These are phyloP conservation scores for Botryotinia convoluta DNA, from an alignment of 2,329 filamentous ascomycete genomes.

Conservation along the genomic window DNA sequence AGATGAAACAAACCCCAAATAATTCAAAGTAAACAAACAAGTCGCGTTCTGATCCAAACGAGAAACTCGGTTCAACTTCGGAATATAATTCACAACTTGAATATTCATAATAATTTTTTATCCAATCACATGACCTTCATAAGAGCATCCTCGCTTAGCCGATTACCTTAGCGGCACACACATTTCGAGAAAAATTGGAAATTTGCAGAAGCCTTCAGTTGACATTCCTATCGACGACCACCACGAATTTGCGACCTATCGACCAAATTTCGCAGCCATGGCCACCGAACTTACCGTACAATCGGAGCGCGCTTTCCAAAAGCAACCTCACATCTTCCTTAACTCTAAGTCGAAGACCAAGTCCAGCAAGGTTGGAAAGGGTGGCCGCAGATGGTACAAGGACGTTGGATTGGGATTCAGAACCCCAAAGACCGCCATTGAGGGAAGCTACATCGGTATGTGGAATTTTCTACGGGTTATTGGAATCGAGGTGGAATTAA, in stretches of 20 bases:
- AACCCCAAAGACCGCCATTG: slow-evolving; percentile 97
- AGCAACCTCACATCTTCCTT: slow-evolving; percentile 99
- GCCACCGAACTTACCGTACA: slow-evolving; percentile 99
- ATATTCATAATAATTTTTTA: neutral
- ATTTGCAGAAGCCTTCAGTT: slow-evolving; percentile 22
- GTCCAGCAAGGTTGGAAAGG: slow-evolving; percentile 84
- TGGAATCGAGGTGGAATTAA: neutral
- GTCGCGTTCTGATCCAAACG: slow-evolving; percentile 11
- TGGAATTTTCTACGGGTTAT: slow-evolving; percentile 37
- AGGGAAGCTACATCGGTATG: slow-evolving; percentile 98
- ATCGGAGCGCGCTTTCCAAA: slow-evolving; percentile 99
- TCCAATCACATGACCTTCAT: slow-evolving; percentile 16
- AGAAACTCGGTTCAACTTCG: slow-evolving; percentile 3
- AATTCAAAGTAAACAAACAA: slow-evolving; percentile 25
- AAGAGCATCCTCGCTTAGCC: slow-evolving; percentile 22
- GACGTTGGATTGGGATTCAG: slow-evolving; percentile 99
- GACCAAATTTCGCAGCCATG: slow-evolving; percentile 54
- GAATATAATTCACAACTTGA: neutral
- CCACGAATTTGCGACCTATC: slow-evolving; percentile 35
- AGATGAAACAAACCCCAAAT: slow-evolving; percentile 25
- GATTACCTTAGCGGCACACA: slow-evolving; percentile 25
- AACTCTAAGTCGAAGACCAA: slow-evolving; percentile 92
- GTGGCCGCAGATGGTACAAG: slow-evolving; percentile 96
- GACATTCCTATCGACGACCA: slow-evolving; percentile 24
- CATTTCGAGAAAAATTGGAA: slow-evolving; percentile 25